phyloP scores from a whole-genome alignment of 2,329 filamentous ascomycete species.

The Macrophomina pseudophaseolina region DNA sequence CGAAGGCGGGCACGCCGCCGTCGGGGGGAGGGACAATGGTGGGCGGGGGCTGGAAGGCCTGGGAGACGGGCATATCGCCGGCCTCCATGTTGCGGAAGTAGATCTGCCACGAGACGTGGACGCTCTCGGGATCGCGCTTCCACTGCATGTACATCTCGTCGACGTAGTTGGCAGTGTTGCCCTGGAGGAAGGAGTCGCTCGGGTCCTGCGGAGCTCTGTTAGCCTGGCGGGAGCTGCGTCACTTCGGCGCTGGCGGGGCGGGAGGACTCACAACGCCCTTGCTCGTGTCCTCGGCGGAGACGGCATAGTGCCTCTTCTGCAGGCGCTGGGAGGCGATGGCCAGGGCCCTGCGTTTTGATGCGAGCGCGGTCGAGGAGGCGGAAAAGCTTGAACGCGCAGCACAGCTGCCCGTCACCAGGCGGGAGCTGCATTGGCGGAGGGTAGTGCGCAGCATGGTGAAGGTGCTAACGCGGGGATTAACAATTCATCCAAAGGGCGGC shows the following conservation, averaged over 20 bases:
- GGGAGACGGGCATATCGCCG: constrained; percentile 95
- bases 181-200: constrained; percentile 94
- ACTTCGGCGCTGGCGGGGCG: constrained; percentile 28
- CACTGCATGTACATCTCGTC: constrained; percentile 99
- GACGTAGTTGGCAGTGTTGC: constrained; percentile 97
- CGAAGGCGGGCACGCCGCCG: constrained; percentile 73
- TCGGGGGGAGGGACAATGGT: constrained; percentile 84
- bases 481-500: constrained; percentile 26
- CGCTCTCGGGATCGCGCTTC: constrained; percentile 90
- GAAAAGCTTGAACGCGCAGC: constrained; percentile 52
- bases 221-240: constrained; percentile 29
- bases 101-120: constrained; percentile 97
- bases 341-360: constrained; percentile 55
- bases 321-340: constrained; percentile 50
- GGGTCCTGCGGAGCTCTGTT: constrained; percentile 64
- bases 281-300: constrained; percentile 62
- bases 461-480: constrained; percentile 32
- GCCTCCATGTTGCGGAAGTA: constrained; percentile 99
- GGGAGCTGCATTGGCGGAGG: constrained; percentile 67
- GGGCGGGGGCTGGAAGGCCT: constrained; percentile 94
- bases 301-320: constrained; percentile 62
- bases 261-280: constrained; percentile 63
- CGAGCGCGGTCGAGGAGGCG: constrained; percentile 49
- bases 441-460: constrained; percentile 74
- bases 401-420: constrained; percentile 62